Evolutionary conservation across 441 rosid genomes (phyloP), one percentile per base, ranked within the genome.

Genomic region (Kokia cookei): DNA sequence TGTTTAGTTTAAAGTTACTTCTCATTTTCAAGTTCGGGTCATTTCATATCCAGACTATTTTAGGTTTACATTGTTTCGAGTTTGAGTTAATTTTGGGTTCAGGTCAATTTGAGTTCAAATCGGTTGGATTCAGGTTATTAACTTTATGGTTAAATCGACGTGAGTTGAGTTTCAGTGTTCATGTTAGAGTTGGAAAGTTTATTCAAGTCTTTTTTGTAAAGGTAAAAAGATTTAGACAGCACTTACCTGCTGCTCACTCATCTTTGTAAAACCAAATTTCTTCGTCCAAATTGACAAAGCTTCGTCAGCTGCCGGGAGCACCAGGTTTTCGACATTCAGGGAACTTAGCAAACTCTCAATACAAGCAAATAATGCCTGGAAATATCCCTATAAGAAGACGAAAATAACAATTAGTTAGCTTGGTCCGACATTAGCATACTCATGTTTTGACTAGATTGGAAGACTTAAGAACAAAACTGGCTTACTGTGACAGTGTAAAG

Each of bases 241-340:
- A 79, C 97, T 76, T 83, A 96, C 98, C 79, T 82, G 88, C 66
- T 82, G 93, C 17, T 87, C 92, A 3, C 78, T 77, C 89, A 92
- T 89, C 84, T 82, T 92, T 79, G 84, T 80, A 86, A 96, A 96
- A 66, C 97, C 98, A 77, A 94, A 94, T 81, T 87, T 89, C 76
- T 83, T 90, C 24, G 92, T 94, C 99, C 99, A 96, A 73, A 96
- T 92, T 32, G 91, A 90, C 85, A 92, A 91, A 0, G 98, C 98
- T 83, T 92, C 97, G 83, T 91, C 97, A 48, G 99, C 98, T 51
- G 99, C 98, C 6, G 98, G 99, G 24, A 96, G 95, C 62, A 96
- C 97, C 78, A 96, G 80, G 79, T 88, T 90, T 82, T 85, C 90
- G 69, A 96, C 98, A 69, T 85, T 83, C 83, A 93, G 79, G 37